phyloP scores from a whole-genome alignment of 2,329 filamentous ascomycete species.

The Diaporthe citri region DNA sequence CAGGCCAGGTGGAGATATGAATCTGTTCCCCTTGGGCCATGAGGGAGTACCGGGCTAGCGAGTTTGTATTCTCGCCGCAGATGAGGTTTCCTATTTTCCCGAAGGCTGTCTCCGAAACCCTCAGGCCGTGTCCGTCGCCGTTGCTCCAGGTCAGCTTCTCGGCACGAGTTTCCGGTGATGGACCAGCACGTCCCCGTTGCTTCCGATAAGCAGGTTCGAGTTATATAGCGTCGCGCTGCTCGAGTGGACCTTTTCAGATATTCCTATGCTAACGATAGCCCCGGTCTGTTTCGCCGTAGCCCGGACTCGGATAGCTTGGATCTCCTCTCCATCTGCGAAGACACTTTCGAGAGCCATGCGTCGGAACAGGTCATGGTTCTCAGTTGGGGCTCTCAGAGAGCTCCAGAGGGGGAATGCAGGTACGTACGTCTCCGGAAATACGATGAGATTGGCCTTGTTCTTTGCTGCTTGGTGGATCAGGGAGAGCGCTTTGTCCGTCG shows the following conservation, averaged over 20 bases:
- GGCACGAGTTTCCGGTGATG: constrained; percentile 42
- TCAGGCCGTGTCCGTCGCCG: constrained; percentile 38
- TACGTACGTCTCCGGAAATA: constrained; percentile 41
- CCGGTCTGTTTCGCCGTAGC: constrained; percentile 37
- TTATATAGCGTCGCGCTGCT: constrained; percentile 41
- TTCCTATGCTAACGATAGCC: constrained; percentile 38
- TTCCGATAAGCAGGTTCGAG: constrained; percentile 41
- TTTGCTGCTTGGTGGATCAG: constrained; percentile 40
- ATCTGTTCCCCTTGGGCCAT: constrained; percentile 40
- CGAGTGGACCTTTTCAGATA: constrained; percentile 37
- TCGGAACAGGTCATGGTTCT: constrained; percentile 18
- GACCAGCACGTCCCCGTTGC: constrained; percentile 39
- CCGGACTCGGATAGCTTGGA: constrained; percentile 35
- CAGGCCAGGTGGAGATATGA: constrained; percentile 41
- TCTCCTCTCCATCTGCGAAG: constrained; percentile 40
- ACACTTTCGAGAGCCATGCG: constrained; percentile 34
- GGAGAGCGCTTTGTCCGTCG: constrained; percentile 39
- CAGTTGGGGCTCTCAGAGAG: constrained; percentile 33
- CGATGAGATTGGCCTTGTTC: constrained; percentile 39
- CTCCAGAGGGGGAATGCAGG: constrained; percentile 36
- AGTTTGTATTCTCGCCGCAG: constrained; percentile 42
- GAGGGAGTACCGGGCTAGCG: constrained; percentile 38
- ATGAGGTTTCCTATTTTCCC: constrained; percentile 40
- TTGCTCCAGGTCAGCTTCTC: constrained; percentile 36
- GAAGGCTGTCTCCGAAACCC: constrained; percentile 39